phyloP scores from a whole-genome alignment of 805 yeast genomes.

The Candida yuanshanica region DNA sequence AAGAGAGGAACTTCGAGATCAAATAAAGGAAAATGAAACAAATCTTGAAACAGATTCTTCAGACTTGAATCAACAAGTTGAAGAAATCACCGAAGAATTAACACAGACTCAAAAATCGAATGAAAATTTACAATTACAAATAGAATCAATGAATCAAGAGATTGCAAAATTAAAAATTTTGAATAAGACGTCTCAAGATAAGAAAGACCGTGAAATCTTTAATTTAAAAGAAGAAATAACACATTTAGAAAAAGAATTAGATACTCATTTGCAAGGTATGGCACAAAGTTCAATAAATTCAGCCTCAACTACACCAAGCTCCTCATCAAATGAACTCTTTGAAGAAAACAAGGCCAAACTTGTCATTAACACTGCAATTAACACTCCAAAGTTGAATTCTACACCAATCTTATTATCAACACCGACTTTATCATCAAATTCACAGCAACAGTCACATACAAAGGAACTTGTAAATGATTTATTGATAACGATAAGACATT shows the following conservation, averaged over 20 bases:
- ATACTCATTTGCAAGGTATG: constrained; percentile 1
- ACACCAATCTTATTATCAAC: not conserved
- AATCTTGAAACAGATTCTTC: not conserved
- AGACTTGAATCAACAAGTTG: not conserved
- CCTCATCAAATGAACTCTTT: not conserved
- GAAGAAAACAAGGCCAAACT: not conserved
- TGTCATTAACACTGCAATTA: not conserved
- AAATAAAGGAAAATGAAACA: constrained; percentile 3
- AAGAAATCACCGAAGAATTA: not conserved
- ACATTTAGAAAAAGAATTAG: constrained; percentile 10
- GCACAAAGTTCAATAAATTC: not conserved
- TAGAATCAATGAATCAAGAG: constrained; percentile 8
- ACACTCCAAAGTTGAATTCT: not conserved
- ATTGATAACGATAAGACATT: constrained; percentile 16
- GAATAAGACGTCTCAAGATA: constrained; percentile 6
- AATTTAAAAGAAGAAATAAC: constrained; percentile 8
- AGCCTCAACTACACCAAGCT: constrained; percentile 2
- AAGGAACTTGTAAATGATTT: constrained; percentile 17
- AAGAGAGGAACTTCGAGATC: constrained; percentile 3
- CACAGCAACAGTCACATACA: not conserved
- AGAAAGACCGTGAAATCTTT: constrained; percentile 9
- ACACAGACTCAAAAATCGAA: constrained; percentile 2
- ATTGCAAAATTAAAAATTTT: constrained; percentile 9
- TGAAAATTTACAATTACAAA: constrained; percentile 7
- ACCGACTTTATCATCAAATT: not conserved